Conservation (phyloP, 2,329 filamentous ascomycete species). For the Apiospora marii region DNA sequence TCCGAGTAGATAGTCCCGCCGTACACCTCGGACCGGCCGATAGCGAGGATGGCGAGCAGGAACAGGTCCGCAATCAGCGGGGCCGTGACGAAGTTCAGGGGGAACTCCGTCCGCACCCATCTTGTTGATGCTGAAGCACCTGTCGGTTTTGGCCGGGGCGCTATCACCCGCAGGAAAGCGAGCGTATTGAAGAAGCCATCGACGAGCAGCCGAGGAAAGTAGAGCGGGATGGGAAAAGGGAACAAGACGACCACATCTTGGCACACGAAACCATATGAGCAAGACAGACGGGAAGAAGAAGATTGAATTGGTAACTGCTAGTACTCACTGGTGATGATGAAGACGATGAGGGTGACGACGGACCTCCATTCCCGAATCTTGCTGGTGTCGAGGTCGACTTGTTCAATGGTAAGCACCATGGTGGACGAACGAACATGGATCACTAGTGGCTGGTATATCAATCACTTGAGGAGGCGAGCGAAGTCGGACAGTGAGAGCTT, state of each 20-base stretch:
- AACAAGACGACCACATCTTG: constrained; percentile 74
- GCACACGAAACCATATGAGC: constrained; percentile 1
- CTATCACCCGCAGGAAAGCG: constrained; percentile 58
- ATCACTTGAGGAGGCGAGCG: background rate
- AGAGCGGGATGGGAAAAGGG: constrained; percentile 71
- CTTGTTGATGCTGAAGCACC: constrained; percentile 42
- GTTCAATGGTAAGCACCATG: constrained; percentile 28
- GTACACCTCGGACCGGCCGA: constrained; percentile 71
- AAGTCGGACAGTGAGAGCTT: background rate
- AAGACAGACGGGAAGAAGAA: constrained; percentile 8
- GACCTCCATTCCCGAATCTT: constrained; percentile 72
- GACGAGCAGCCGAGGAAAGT: constrained; percentile 60
- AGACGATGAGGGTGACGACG: constrained; percentile 74
- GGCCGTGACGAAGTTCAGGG: constrained; percentile 75
- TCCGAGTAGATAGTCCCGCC: constrained; percentile 72
- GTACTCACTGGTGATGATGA: constrained; percentile 73
- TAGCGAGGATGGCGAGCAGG: constrained; percentile 72
- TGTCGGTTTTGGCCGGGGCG: constrained; percentile 42
- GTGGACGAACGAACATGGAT: background rate
- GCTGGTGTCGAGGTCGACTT: constrained; percentile 52
- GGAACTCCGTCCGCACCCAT: constrained; percentile 63
- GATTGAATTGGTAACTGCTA: background rate
- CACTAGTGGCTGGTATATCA: background rate
- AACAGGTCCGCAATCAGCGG: constrained; percentile 77
- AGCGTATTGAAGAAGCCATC: constrained; percentile 54